phyloP scores from a whole-genome alignment of 441 rosid species.

The Breynia disticha region DNA sequence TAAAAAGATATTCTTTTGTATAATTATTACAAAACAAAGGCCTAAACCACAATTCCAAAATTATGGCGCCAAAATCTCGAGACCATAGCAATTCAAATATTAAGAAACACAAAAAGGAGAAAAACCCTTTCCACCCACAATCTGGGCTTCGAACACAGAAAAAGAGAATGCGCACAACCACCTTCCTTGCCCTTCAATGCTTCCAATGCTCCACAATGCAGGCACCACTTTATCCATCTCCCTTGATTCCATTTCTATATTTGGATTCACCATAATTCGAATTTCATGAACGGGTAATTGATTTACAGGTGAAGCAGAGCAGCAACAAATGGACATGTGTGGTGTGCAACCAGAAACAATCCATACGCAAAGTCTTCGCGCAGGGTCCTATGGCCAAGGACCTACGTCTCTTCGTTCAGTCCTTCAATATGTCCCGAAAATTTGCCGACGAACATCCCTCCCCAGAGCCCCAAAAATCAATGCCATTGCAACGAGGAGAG shows the following conservation, averaged over 20 bases:
- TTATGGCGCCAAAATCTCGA: too few species aligned
- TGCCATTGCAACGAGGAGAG: slow-evolving; percentile 2
- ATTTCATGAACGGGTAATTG: too few species aligned
- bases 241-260: not conserved
- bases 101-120: too few species aligned
- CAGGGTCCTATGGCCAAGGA: slow-evolving; percentile 58
- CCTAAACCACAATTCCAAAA: too few species aligned
- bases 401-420: slow-evolving; percentile 61
- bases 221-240: slow-evolving; percentile 20
- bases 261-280: too few species aligned
- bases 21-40: too few species aligned
- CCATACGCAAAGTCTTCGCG: slow-evolving; percentile 52
- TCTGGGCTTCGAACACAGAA: not conserved
- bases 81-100: too few species aligned
- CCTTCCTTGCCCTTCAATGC: slow-evolving; percentile 66
- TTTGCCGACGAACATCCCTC: slow-evolving; percentile 15
- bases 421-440: slow-evolving; percentile 64
- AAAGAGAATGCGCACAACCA: slow-evolving; percentile 22
- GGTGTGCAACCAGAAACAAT: slow-evolving; percentile 77
- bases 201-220: slow-evolving; percentile 84
- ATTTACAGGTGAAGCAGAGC: slow-evolving; percentile 66
- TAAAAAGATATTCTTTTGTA: too few species aligned
- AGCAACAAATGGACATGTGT: slow-evolving; percentile 75
- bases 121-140: not conserved
- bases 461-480: not conserved